Base-by-base conservation (phyloP, 2,329 filamentous ascomycete genomes). In the Magnaporthiopsis poae region DNA sequence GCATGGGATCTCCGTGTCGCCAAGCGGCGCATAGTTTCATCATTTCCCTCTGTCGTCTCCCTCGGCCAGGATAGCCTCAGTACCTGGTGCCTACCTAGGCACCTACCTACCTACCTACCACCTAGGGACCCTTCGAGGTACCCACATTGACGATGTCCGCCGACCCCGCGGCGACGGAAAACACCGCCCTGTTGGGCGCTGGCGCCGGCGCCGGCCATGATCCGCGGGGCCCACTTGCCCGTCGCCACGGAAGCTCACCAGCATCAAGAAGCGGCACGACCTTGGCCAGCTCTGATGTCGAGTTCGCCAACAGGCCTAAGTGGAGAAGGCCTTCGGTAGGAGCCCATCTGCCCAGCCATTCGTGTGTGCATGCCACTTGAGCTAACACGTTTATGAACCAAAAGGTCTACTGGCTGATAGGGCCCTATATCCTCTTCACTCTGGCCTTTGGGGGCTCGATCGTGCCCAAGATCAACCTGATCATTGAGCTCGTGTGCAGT, bases 401-500 rank as follows among this genome's bases (percentile, higher is more conserved):
- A 46, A 68, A 91, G 90, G 86, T 96, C 65, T 91, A 83, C 76
- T 98, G 92, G 91, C 82, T 98, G 5, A 76, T 98, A 9, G 86
- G 85, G 0, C 90, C 92, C 0, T 95, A 93, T 76, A 82, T 90
- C 66, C 77, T 96, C 61, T 94, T 92, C 74, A 91, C 92, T 0
- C 80, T 96, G 66, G 92, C 93, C 0, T 94, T 95, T 76, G 95
- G 94, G 39, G 92, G 91, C 67, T 85, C 91, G 8, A 81, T 95
- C 9, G 91, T 97, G 11, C 93, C 94, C 12, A 95, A 90, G 75
- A 82, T 96, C 69, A 96, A 96, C 73, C 79, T 97, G 77, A 91
- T 96, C 69, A 82, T 96, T 68, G 84, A 88, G 67, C 82, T 99
- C 35, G 86, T 98, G 65, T 99, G 95, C 76, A 86, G 87, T 69